Conservation (phyloP, 83 land plant genomes). For the Picea abies region DNA sequence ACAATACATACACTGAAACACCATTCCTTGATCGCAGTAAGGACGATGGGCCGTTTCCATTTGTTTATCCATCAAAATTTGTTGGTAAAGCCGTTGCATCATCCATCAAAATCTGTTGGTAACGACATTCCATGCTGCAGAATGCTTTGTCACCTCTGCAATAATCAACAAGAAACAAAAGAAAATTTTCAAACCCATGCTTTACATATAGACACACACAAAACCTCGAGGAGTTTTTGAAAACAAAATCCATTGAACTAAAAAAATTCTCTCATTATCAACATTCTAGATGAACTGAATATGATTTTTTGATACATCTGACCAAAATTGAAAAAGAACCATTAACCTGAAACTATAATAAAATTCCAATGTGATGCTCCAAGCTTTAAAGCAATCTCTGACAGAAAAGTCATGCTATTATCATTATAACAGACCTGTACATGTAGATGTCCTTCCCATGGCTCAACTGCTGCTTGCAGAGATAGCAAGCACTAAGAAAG, state of each 20-base stretch:
- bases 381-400: background rate
- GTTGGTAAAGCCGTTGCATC: too few relatives aligned
- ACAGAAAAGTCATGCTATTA: background rate
- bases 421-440: background rate
- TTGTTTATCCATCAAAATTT: conserved; percentile 27
- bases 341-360: too few relatives aligned
- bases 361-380: background rate
- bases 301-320: background rate
- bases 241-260: background rate
- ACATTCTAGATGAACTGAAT: background rate
- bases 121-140: conserved; percentile 51
- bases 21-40: background rate
- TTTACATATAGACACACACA: background rate
- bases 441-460: conserved; percentile 11
- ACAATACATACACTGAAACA: background rate
- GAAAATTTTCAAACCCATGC: background rate
- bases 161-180: background rate
- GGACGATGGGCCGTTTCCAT: conserved; percentile 9
- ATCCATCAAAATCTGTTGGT: conserved; percentile 17
- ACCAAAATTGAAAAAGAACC: background rate
- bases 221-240: background rate
- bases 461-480: conserved; percentile 5
- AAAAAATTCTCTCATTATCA: background rate
- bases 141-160: conserved; percentile 52
- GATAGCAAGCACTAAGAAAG: conserved; percentile 16